A percentile compares a stretch with the other conserved stretches of the same genome.
Conservation (phyloP, 768 basidiomycete genomes). For the Lactarius trivialis region DNA sequence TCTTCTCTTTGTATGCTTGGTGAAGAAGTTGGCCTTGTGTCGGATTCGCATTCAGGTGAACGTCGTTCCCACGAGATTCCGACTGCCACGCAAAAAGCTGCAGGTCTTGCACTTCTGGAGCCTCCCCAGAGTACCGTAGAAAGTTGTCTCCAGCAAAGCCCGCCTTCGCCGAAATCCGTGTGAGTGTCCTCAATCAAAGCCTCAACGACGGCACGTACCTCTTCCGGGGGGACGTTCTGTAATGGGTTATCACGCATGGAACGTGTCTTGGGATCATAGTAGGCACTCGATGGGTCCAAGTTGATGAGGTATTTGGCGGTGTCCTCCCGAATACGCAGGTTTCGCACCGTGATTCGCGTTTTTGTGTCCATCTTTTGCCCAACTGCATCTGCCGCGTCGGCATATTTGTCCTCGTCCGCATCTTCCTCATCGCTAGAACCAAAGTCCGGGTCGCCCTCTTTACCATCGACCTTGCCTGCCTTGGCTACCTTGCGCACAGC, state of each 20-base stretch:
- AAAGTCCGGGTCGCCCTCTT: conserved; percentile 81
- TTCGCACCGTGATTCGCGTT: conserved; percentile 95
- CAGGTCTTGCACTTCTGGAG: conserved; percentile 83
- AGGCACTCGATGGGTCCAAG: conserved; percentile 89
- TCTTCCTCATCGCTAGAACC: conserved; percentile 95
- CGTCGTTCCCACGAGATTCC: conserved; percentile 85
- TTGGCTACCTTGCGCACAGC: conserved; percentile 94
- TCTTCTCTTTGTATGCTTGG: conserved; percentile 86
- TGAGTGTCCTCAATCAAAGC: not conserved
- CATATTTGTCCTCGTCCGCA: conserved; percentile 96
- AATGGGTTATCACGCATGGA: conserved; percentile 98
- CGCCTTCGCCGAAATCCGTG: conserved; percentile 41
- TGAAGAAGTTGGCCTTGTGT: conserved; percentile 93
- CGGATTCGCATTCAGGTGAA: conserved; percentile 93
- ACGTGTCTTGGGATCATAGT: conserved; percentile 98
- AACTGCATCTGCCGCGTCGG: conserved; percentile 94
- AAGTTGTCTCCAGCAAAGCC: conserved; percentile 97
- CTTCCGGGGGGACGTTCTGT: conserved; percentile 72
- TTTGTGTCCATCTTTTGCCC: conserved; percentile 98
- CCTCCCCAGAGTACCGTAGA: conserved; percentile 83
- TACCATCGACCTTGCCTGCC: conserved; percentile 67
- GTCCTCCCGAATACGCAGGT: conserved; percentile 97
- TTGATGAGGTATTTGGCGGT: conserved; percentile 99
- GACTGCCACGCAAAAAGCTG: conserved; percentile 99
- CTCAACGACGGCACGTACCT: conserved; percentile 47